These are phyloP conservation scores for Trichothecium roseum DNA, from an alignment of 2,329 filamentous ascomycete species.

Conservation along the genomic window DNA sequence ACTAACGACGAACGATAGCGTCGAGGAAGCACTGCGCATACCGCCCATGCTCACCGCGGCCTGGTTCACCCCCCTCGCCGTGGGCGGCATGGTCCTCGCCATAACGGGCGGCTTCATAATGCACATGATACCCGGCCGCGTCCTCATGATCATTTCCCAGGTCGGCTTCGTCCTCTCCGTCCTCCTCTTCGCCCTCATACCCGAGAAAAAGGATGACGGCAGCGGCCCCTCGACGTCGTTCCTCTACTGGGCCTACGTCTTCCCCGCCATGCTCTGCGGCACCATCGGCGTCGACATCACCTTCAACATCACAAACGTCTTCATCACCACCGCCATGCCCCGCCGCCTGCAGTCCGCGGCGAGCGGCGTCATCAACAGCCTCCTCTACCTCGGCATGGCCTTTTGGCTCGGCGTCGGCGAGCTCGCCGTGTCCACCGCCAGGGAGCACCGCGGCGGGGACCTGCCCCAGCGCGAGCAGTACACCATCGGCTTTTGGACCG, in stretches of 20 bases:
- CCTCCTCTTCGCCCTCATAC: conserved; percentile 55
- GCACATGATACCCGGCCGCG: conserved; percentile 47
- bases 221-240: conserved; percentile 12
- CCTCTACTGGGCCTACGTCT: conserved; percentile 62
- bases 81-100: conserved; percentile 56
- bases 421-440: conserved; percentile 43
- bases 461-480: conserved; percentile 42
- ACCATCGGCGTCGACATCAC: conserved; percentile 68
- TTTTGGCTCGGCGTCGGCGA: conserved; percentile 63
- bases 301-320: conserved; percentile 67
- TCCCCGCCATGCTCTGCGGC: conserved; percentile 57
- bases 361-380: conserved; percentile 59
- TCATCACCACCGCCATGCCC: conserved; percentile 64
- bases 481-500: conserved; percentile 57
- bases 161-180: conserved; percentile 46
- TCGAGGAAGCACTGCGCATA: conserved; percentile 39
- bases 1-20: conserved; percentile 1
- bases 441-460: conserved; percentile 11
- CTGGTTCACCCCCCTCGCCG: conserved; percentile 58
- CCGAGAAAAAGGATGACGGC: conserved; percentile 34
- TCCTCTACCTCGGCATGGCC: conserved; percentile 63
- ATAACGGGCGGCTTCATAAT: conserved; percentile 49
- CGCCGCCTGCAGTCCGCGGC: conserved; percentile 58
- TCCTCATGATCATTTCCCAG: conserved; percentile 49
- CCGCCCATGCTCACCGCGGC: conserved; percentile 53